Percentiles rank a stretch among this genome's conserved stretches.
These are phyloP conservation scores for Phytophthora europaea DNA, from an alignment of 352 stramenopile genomes.

Conservation along the genomic window DNA sequence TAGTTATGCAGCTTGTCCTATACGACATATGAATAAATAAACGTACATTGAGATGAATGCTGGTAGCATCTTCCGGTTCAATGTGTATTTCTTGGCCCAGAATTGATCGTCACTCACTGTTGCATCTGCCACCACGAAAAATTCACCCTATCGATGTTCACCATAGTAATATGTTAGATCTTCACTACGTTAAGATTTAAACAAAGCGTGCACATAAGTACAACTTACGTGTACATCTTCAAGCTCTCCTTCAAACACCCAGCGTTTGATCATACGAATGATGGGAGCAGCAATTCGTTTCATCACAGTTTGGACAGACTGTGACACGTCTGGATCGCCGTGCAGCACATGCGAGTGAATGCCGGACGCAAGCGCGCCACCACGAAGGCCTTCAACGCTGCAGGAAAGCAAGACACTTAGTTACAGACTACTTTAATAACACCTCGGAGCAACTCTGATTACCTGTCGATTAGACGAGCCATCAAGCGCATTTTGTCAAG, in stretches of 20 bases:
- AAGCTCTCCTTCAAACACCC: conserved; percentile 90
- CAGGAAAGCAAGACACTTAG: conserved; percentile 10
- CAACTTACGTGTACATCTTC: conserved; percentile 85
- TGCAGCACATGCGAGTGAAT: conserved; percentile 94
- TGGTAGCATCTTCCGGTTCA: conserved; percentile 89
- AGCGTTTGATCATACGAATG: conserved; percentile 90
- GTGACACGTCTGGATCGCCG: conserved; percentile 85
- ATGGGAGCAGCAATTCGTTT: conserved; percentile 84
- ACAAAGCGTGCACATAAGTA: neutral
- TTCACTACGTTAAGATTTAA: neutral
- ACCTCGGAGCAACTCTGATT: conserved; percentile 1
- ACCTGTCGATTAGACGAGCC: conserved; percentile 90
- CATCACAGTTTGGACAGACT: conserved; percentile 83
- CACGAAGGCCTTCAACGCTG: conserved; percentile 85
- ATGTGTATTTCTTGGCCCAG: conserved; percentile 88
- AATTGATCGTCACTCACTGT: conserved; percentile 85
- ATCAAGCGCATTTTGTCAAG: conserved; percentile 92
- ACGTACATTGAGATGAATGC: conserved; percentile 88
- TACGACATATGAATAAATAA: neutral
- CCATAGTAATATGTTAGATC: neutral
- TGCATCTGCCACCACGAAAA: conserved; percentile 86
- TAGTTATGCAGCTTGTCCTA: neutral
- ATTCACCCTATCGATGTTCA: conserved; percentile 67
- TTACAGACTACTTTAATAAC: neutral
- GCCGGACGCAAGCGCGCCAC: conserved; percentile 90